Conservation (phyloP, 805 yeast species). For the Peterozyma xylosa region DNA sequence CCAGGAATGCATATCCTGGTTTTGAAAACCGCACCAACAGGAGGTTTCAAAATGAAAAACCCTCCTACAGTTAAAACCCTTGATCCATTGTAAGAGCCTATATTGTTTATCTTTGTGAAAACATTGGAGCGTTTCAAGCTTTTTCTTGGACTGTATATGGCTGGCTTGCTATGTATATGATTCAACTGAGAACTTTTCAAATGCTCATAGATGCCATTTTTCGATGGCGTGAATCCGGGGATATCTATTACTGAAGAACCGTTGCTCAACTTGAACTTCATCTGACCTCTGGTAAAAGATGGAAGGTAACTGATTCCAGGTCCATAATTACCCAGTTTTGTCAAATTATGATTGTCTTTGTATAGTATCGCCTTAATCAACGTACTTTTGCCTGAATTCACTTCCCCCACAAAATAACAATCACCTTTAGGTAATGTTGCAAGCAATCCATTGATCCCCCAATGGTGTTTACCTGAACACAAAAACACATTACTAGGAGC, state of each 20-base stretch:
- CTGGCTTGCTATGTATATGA: slow-evolving; percentile 7
- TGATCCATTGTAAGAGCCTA: slow-evolving; percentile 14
- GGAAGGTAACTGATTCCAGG: slow-evolving; percentile 52
- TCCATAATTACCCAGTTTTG: slow-evolving; percentile 24
- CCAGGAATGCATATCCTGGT: slow-evolving; percentile 37
- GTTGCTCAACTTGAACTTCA: slow-evolving; percentile 27
- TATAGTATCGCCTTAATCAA: slow-evolving; percentile 40
- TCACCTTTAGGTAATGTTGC: slow-evolving; percentile 26
- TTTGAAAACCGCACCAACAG: slow-evolving; percentile 40
- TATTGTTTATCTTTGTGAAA: slow-evolving; percentile 7
- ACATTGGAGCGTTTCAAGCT: slow-evolving; percentile 9
- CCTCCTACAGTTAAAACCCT: slow-evolving; percentile 46
- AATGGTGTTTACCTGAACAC: slow-evolving; percentile 42
- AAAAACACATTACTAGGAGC: slow-evolving; percentile 30
- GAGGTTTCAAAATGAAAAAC: slow-evolving; percentile 47
- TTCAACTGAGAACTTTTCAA: slow-evolving; percentile 10
- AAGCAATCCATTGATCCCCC: slow-evolving; percentile 40
- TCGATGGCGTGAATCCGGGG: slow-evolving; percentile 32
- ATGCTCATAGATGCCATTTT: slow-evolving; percentile 23
- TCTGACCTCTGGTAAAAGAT: slow-evolving; percentile 57
- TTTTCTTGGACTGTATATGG: slow-evolving; percentile 4
- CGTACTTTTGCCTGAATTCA: slow-evolving; percentile 67
- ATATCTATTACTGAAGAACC: slow-evolving; percentile 29
- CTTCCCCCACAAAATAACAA: slow-evolving; percentile 53
- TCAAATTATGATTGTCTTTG: slow-evolving; percentile 9